A percentile compares a stretch with the other conserved stretches of the same genome.
Conservation (phyloP, 1,284 basidiomycete species). For the Inonotus hispidus region DNA sequence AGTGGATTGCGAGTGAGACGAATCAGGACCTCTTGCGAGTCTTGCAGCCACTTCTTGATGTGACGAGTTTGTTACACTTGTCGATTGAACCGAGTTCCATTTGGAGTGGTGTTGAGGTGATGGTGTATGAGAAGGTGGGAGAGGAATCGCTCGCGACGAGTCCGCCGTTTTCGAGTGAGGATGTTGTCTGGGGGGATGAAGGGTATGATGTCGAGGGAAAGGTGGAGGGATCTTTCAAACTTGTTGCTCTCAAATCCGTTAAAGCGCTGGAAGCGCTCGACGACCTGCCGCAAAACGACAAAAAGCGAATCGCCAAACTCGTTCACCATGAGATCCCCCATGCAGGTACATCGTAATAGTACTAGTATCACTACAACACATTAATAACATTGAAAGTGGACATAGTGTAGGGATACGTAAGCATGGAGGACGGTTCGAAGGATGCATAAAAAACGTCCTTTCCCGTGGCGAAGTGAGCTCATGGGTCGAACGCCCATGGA, state of each 20-base stretch:
- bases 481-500: no score
- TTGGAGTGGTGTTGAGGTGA: conserved; percentile 20
- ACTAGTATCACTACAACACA: background rate
- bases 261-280: background rate
- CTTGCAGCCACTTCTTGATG: conserved; percentile 29
- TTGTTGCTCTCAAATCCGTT: background rate
- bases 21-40: conserved; percentile 35
- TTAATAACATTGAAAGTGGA: no score
- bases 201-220: conserved; percentile 1
- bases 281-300: background rate
- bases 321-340: background rate
- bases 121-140: background rate
- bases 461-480: no score
- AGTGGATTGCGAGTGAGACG: conserved; percentile 37
- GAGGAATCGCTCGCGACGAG: background rate
- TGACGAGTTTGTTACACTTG: conserved; percentile 36
- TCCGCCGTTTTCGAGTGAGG: background rate
- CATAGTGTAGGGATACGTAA: no score
- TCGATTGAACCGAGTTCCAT: conserved; percentile 27
- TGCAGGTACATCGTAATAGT: background rate
- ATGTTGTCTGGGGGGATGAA: background rate
- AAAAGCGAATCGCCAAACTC: background rate
- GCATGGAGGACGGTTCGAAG: background rate
- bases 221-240: background rate
- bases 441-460: background rate